phyloP scores from a whole-genome alignment of 495 filamentous ascomycete genomes.

The Haplographium delicatum region DNA sequence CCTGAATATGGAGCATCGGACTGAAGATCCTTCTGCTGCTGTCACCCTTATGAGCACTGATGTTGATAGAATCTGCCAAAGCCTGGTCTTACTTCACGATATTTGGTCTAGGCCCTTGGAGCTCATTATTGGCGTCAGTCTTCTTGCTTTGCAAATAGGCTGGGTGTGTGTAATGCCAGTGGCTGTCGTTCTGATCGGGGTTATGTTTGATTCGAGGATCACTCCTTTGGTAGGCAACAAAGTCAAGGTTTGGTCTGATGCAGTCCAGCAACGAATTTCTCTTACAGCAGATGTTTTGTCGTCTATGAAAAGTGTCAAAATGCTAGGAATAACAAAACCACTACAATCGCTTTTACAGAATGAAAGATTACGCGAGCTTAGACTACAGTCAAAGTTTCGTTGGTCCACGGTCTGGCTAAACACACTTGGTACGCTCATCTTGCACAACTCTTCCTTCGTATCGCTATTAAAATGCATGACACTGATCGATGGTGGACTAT shows the following conservation, averaged over 20 bases:
- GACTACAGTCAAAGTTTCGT: slow-evolving; percentile 9
- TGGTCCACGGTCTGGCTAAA: background rate
- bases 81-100: slow-evolving; percentile 28
- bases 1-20: slow-evolving; percentile 4
- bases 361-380: slow-evolving; percentile 17
- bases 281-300: slow-evolving; percentile 33
- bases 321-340: slow-evolving; percentile 31
- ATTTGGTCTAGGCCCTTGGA: slow-evolving; percentile 50
- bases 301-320: slow-evolving; percentile 40
- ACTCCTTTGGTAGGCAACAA: slow-evolving; percentile 35
- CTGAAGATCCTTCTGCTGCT: slow-evolving; percentile 21
- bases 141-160: slow-evolving; percentile 36
- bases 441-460: background rate
- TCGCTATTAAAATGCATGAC: too few species aligned
- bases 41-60: slow-evolving; percentile 43
- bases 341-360: slow-evolving; percentile 22
- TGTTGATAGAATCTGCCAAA: slow-evolving; percentile 38
- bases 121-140: slow-evolving; percentile 33
- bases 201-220: slow-evolving; percentile 45
- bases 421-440: background rate
- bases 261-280: slow-evolving; percentile 30
- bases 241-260: slow-evolving; percentile 31
- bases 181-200: slow-evolving; percentile 9
- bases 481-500: too few species aligned
- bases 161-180: slow-evolving; percentile 33